Percentiles rank a stretch among this genome's conserved stretches.
These are phyloP conservation scores for Ophiosphaerella korrae DNA, from an alignment of 2,329 filamentous ascomycete genomes.

Conservation along the genomic window DNA sequence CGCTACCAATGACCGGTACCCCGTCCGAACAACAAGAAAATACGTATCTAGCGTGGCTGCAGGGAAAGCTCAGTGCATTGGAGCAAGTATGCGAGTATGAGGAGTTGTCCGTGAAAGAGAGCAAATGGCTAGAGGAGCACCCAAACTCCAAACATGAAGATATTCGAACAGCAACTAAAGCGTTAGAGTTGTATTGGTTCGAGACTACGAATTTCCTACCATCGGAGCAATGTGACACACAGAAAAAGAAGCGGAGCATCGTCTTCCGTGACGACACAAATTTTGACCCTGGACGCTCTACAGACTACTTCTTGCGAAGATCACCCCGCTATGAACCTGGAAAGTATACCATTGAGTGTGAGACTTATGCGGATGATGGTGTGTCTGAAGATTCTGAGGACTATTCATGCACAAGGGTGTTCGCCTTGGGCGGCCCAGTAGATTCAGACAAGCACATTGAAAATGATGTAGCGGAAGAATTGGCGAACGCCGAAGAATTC, in stretches of 20 bases:
- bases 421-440: constrained; percentile 2
- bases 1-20: constrained; percentile 22
- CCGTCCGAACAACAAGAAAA: constrained; percentile 29
- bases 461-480: background rate
- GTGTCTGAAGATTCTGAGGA: constrained; percentile 29
- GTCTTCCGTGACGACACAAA: constrained; percentile 26
- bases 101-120: constrained; percentile 23
- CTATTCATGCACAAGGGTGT: constrained; percentile 12
- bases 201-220: constrained; percentile 13
- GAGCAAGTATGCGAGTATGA: constrained; percentile 29
- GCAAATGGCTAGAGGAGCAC: constrained; percentile 22
- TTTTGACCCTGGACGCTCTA: constrained; percentile 26
- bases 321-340: constrained; percentile 39
- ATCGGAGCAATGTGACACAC: constrained; percentile 1
- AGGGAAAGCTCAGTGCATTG: constrained; percentile 28
- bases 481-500: constrained; percentile 3
- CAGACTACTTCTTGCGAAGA: constrained; percentile 30
- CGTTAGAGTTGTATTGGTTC: constrained; percentile 33
- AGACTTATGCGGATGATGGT: constrained; percentile 12
- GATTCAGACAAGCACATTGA: background rate
- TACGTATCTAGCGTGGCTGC: constrained; percentile 29
- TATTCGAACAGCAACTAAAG: constrained; percentile 29
- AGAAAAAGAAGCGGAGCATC: constrained; percentile 19
- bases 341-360: constrained; percentile 20
- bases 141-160: constrained; percentile 11